phyloP scores from a whole-genome alignment of 2,329 filamentous ascomycete genomes.

The Epichloe scottii region DNA sequence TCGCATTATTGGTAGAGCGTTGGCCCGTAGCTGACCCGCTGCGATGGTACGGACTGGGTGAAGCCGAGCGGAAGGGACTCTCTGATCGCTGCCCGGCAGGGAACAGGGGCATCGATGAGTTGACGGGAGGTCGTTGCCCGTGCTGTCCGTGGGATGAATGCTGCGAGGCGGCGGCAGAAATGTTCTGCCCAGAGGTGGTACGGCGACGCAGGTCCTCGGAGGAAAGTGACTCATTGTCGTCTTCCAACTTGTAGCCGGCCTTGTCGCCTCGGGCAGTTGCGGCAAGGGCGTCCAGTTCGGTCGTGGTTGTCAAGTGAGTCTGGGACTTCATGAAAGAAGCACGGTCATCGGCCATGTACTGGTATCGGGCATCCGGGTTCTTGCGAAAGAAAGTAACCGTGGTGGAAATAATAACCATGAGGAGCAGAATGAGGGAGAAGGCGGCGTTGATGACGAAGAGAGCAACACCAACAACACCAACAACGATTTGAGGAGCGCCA shows the following conservation, averaged over 20 bases:
- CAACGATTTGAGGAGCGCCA: conserved; percentile 68
- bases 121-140: conserved; percentile 22
- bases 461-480: conserved; percentile 77
- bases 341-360: conserved; percentile 92
- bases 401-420: conserved; percentile 59
- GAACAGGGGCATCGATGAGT: conserved; percentile 31
- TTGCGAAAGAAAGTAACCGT: conserved; percentile 68
- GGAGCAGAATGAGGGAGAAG: conserved; percentile 68
- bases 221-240: conserved; percentile 28
- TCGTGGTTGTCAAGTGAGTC: conserved; percentile 61
- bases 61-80: conserved; percentile 23
- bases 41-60: conserved; percentile 22
- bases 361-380: conserved; percentile 89
- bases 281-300: conserved; percentile 80
- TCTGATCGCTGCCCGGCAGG: conserved; percentile 24
- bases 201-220: conserved; percentile 26
- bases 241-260: conserved; percentile 32
- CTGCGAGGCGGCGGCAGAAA: conserved; percentile 16
- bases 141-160: conserved; percentile 16
- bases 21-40: conserved; percentile 11
- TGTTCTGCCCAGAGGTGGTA: conserved; percentile 16
- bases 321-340: conserved; percentile 97
- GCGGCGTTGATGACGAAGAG: conserved; percentile 81
- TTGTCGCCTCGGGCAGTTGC: conserved; percentile 82
- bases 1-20: conserved; percentile 19